Percentiles rank a stretch among this genome's conserved stretches.
Conservation (phyloP, 2,329 filamentous ascomycete genomes). For the Shiraia bambusicola region DNA sequence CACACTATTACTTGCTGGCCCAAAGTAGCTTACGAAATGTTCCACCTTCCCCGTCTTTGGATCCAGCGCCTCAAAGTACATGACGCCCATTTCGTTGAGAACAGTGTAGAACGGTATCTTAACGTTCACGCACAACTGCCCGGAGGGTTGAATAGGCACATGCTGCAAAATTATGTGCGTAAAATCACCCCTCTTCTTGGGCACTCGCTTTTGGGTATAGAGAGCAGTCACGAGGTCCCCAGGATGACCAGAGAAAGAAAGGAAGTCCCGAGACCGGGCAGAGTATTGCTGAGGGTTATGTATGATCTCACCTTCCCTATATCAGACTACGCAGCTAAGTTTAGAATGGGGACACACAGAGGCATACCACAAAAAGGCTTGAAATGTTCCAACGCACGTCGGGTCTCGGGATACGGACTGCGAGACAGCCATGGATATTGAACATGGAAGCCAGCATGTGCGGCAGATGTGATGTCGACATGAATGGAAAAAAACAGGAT, state of each 20-base stretch:
- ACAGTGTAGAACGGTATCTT: slow-evolving; percentile 7
- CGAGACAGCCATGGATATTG: slow-evolving; percentile 10
- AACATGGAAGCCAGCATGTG: slow-evolving; percentile 11
- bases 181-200: slow-evolving; percentile 10
- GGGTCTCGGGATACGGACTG: slow-evolving; percentile 4
- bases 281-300: slow-evolving; percentile 9
- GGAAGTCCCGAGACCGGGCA: slow-evolving; percentile 5
- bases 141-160: slow-evolving; percentile 10
- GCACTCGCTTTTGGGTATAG: slow-evolving; percentile 7
- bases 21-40: slow-evolving; percentile 5
- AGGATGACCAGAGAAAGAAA: slow-evolving; percentile 10
- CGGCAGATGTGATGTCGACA: slow-evolving; percentile 5
- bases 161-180: slow-evolving; percentile 2
- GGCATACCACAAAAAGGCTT: slow-evolving; percentile 11
- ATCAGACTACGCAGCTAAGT: too few relatives aligned
- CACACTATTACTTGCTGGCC: too few relatives aligned
- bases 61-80: slow-evolving; percentile 11
- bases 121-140: slow-evolving; percentile 11
- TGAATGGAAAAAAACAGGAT: slow-evolving; percentile 3
- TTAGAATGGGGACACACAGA: too few relatives aligned
- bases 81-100: slow-evolving; percentile 8
- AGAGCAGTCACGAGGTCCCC: slow-evolving; percentile 8
- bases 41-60: slow-evolving; percentile 5
- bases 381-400: slow-evolving; percentile 7
- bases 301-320: slow-evolving; percentile 6